phyloP scores from a whole-genome alignment of 805 yeast genomes.

The Barnettozyma wickerhamii region DNA sequence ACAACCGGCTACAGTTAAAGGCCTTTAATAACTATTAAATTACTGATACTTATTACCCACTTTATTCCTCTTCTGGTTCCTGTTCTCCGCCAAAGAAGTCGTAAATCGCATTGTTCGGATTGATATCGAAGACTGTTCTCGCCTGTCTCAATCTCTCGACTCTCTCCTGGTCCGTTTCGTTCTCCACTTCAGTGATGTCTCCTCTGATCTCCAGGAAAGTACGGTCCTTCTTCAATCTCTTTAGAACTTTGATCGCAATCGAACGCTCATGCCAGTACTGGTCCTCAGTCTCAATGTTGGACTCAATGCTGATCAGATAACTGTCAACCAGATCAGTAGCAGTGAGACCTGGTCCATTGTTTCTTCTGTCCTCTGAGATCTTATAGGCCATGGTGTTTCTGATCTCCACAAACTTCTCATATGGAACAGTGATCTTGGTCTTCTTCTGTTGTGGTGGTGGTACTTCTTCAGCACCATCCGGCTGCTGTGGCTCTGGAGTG shows the following conservation, averaged over 20 bases:
- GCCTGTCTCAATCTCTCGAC: conserved; percentile 23
- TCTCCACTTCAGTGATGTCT: conserved; percentile 26
- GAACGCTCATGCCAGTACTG: conserved; percentile 68
- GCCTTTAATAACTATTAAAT: no score
- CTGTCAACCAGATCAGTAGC: conserved; percentile 70
- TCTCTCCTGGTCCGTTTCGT: conserved; percentile 24
- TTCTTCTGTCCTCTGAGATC: conserved; percentile 52
- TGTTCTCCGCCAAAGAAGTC: conserved; percentile 36
- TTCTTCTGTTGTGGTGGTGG: conserved; percentile 15
- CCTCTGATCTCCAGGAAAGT: conserved; percentile 67
- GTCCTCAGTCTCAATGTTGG: conserved; percentile 61
- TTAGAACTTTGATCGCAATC: conserved; percentile 74
- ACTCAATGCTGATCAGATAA: conserved; percentile 74
- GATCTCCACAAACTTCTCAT: conserved; percentile 82
- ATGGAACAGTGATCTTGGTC: conserved; percentile 56
- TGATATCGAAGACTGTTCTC: conserved; percentile 35
- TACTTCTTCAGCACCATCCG: conserved; percentile 1
- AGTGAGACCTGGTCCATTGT: conserved; percentile 56
- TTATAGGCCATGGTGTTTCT: conserved; percentile 73
- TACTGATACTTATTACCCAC: no score
- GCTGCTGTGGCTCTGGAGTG: background rate
- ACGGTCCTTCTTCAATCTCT: conserved; percentile 78
- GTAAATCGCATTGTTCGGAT: conserved; percentile 80
- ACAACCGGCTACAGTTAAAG: no score
- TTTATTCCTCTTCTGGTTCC: conserved; percentile 6